Evolutionary conservation across 129 eudicot species (phyloP), one percentile per base, ranked within the genome.

Genomic region (Flaveria ramosissima): DNA sequence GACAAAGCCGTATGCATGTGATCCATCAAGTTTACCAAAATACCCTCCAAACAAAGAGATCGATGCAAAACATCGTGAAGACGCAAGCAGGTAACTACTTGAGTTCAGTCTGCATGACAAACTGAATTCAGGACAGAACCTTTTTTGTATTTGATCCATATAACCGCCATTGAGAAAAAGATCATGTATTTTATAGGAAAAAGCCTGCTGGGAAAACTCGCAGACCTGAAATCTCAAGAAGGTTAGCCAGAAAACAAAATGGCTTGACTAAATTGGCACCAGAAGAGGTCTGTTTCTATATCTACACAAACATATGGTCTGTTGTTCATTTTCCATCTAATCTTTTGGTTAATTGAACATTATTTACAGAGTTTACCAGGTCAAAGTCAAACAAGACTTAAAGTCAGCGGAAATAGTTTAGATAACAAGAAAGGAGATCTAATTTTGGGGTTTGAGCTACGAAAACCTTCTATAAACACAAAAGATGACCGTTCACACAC

Each of bases 21-120:
- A 90, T 60, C 98, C 98, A 9, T 93, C 92, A 81, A 91, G 89
- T 80, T 84, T 93, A 82, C 98, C 98, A 19, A 91, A 85, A 72
- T 93, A 90, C 85, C 90, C 91, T 45, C 98, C 98, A 19, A 93
- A 90, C 83, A 93, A 93, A 82, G 98, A 93, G 91, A 93, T 93
- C n/a, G 98, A 93, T 83, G 94, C 92, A 46, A 93, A 93, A 76
- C 92, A 87, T 71, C 93, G 90, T 2, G 98, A 93, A 81, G 97
- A 93, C 2, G 85, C 92, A 26, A 71, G 75, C 81, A 87, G 93
- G 98, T 93, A 78, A 63, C 52, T 51, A n/a, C 15, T 81, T 68
- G 42, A 60, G 47, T 69, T 19, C 57, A 60, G 9, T 70, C 50
- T 24, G 66, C 20, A 41, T 55, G 17, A 26, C 21, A 61, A 57